Evolutionary conservation across 805 yeast species (phyloP).

Genomic region (Wickerhamomyces bovis): DNA sequence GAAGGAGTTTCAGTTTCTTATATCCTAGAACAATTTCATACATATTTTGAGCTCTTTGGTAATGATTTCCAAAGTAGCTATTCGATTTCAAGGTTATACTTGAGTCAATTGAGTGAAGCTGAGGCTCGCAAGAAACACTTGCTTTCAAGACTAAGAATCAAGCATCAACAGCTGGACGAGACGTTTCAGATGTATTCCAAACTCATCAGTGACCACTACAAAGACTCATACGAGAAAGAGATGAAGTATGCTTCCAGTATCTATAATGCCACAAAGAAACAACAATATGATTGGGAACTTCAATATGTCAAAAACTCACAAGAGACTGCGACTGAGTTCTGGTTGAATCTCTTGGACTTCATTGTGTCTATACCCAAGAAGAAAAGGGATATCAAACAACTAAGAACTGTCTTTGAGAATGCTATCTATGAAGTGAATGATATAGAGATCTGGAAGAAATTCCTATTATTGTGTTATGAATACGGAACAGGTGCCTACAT

Average conservation of each 20-base stretch:
- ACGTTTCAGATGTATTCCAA: constrained; percentile 35
- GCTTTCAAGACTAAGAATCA: constrained; percentile 30
- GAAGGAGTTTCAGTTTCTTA: background rate
- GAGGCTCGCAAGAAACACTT: background rate
- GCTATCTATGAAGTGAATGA: constrained; percentile 7
- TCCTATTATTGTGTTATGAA: constrained; percentile 7
- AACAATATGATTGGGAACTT: constrained; percentile 28
- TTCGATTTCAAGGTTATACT: background rate
- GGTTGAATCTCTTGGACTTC: constrained; percentile 5
- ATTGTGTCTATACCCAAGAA: constrained; percentile 7
- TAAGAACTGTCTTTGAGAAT: constrained; percentile 11
- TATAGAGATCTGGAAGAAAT: constrained; percentile 10
- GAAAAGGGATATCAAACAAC: constrained; percentile 1
- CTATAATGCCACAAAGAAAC: constrained; percentile 26
- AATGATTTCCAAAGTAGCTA: constrained; percentile 6
- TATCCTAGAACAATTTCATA: background rate
- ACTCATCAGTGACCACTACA: constrained; percentile 30
- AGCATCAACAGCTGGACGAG: constrained; percentile 36
- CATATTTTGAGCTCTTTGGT: background rate
- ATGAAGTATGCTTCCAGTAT: constrained; percentile 33
- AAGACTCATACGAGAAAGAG: constrained; percentile 27
- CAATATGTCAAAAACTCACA: constrained; percentile 24
- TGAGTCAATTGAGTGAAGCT: background rate
- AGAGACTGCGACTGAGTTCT: constrained; percentile 3
- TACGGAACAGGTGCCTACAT: background rate